Conservation (phyloP, 2,329 filamentous ascomycete genomes). For the Trichoderma guizhouense region DNA sequence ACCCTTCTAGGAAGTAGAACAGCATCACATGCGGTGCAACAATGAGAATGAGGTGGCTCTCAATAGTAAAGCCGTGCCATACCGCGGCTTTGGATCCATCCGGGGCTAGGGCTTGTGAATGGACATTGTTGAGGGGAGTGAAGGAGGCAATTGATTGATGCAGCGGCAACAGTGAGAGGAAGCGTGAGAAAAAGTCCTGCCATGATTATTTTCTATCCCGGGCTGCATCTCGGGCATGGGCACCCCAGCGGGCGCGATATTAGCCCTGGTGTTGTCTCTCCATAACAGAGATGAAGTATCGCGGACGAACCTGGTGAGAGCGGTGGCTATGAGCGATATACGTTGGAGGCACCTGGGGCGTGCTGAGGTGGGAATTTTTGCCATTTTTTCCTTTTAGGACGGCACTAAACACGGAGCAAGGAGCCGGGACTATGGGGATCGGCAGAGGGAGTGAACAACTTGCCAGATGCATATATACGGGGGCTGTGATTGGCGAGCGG, state of each 20-base stretch:
- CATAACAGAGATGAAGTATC: constrained; percentile 20
- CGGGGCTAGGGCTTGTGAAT: neutral
- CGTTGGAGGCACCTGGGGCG: constrained; percentile 18
- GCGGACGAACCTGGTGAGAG: constrained; percentile 3
- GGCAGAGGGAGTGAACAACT: constrained; percentile 14
- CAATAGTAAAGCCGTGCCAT: neutral
- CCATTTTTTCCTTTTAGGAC: neutral
- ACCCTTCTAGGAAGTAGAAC: constrained; percentile 12
- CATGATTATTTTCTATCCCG: neutral
- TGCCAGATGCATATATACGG: constrained; percentile 16
- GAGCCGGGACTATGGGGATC: constrained; percentile 16
- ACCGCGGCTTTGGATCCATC: constrained; percentile 3
- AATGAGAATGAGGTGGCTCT: neutral
- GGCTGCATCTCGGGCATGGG: constrained; percentile 3
- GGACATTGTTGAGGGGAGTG: neutral
- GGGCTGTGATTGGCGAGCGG: constrained; percentile 10
- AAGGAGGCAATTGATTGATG: constrained; percentile 1
- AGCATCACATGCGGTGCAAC: constrained; percentile 6
- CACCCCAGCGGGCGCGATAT: constrained; percentile 10
- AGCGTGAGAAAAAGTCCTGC: constrained; percentile 2
- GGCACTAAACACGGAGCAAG: constrained; percentile 14
- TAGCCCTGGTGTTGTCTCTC: constrained; percentile 18
- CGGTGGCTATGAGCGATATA: constrained; percentile 22
- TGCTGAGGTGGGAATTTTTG: constrained; percentile 17
- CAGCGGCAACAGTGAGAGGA: neutral